phyloP scores from a whole-genome alignment of 768 basidiomycete genomes.

The Strobilomyces confusus region DNA sequence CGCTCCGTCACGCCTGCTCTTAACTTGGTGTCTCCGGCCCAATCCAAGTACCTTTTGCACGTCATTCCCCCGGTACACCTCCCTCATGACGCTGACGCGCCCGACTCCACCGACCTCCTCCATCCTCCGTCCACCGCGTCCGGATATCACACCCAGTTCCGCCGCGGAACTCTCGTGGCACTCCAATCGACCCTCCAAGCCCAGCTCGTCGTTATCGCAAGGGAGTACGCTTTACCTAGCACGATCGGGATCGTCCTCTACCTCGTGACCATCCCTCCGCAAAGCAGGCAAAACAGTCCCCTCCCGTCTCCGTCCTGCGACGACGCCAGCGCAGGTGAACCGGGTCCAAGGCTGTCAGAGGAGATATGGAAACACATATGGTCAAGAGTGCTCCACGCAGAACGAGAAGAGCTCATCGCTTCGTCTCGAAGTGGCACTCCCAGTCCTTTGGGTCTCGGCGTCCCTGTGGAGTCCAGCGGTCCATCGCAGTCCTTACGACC shows the following conservation, averaged over 20 bases:
- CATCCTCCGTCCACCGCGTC: constrained; percentile 57
- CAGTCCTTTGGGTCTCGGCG: constrained; percentile 41
- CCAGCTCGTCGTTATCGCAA: constrained; percentile 83
- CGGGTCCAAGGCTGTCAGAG: constrained; percentile 81
- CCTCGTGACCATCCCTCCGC: constrained; percentile 48
- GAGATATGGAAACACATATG: constrained; percentile 89
- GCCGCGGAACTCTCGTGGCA: constrained; percentile 82
- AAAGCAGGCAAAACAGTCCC: constrained; percentile 13
- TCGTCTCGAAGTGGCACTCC: constrained; percentile 35
- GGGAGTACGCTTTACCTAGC: constrained; percentile 89
- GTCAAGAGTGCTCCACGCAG: constrained; percentile 63
- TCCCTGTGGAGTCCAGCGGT: constrained; percentile 36
- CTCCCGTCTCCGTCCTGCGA: constrained; percentile 14
- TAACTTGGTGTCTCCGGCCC: constrained; percentile 34
- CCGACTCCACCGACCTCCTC: constrained; percentile 41
- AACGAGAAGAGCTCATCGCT: constrained; percentile 42
- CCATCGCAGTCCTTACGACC: constrained; percentile 39
- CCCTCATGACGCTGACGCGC: constrained; percentile 54
- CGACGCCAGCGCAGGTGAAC: constrained; percentile 43
- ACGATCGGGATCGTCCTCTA: constrained; percentile 81
- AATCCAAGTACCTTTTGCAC: constrained; percentile 75
- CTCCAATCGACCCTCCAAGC: constrained; percentile 79
- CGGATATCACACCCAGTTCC: constrained; percentile 76
- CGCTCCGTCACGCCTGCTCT: constrained; percentile 51
- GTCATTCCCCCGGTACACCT: constrained; percentile 76